Percentiles rank a stretch among this genome's conserved stretches.
phyloP scores from a whole-genome alignment of 257 asterid genomes.

The Lycium barbarum region DNA sequence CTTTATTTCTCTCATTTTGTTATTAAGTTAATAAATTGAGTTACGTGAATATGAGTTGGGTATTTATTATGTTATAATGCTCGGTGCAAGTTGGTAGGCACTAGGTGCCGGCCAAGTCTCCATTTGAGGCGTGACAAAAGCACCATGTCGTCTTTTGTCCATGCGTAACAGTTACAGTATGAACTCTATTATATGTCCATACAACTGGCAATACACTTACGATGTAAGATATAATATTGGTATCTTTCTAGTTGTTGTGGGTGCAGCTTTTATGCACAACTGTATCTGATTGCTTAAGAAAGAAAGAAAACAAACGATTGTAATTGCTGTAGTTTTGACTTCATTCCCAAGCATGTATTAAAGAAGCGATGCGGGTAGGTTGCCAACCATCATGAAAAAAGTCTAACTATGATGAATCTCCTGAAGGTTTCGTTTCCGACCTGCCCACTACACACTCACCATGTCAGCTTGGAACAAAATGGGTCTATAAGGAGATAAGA shows the following conservation, averaged over 20 bases:
- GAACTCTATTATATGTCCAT: background rate
- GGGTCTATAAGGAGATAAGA: slow-evolving; percentile 20
- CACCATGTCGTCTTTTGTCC: background rate
- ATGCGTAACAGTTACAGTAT: background rate
- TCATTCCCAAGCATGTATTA: background rate
- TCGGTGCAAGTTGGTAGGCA: too few relatives aligned
- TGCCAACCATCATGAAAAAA: background rate
- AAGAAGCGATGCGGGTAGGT: background rate
- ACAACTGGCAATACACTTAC: background rate
- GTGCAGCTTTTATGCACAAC: background rate
- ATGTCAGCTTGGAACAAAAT: background rate
- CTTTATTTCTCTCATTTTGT: too few relatives aligned
- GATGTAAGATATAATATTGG: background rate
- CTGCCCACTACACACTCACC: slow-evolving; percentile 7
- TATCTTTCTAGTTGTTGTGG: background rate
- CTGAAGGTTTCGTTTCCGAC: slow-evolving; percentile 17
- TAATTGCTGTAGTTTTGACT: background rate
- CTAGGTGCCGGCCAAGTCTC: background rate
- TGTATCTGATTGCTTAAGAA: background rate
- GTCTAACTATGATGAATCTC: slow-evolving; percentile 18
- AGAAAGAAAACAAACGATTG: background rate
- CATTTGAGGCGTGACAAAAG: background rate
- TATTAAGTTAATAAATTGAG: too few relatives aligned
- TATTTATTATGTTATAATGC: too few relatives aligned
- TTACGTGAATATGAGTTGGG: too few relatives aligned